These are phyloP conservation scores for Metschnikowia orientalis DNA, from an alignment of 805 yeast genomes.

Conservation along the genomic window DNA sequence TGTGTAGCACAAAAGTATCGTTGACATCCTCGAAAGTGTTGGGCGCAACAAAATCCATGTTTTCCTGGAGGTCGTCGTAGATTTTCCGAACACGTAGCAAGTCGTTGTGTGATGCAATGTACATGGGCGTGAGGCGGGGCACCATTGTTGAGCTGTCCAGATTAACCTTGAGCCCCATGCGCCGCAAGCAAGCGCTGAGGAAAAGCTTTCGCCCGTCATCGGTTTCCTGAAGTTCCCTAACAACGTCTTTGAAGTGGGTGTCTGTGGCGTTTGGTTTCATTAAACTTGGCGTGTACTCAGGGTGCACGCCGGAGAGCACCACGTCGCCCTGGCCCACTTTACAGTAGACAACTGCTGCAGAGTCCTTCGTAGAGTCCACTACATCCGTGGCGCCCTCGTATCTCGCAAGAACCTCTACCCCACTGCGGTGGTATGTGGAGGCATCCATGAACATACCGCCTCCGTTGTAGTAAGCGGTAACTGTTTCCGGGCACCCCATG, in stretches of 20 bases:
- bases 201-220: constrained; percentile 53
- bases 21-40: constrained; percentile 45
- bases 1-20: constrained; percentile 54
- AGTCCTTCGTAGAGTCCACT: constrained; percentile 26
- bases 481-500: constrained; percentile 16
- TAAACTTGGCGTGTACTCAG: constrained; percentile 67
- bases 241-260: constrained; percentile 28
- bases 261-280: constrained; percentile 35
- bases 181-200: constrained; percentile 50
- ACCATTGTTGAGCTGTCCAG: constrained; percentile 39
- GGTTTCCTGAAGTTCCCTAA: constrained; percentile 31
- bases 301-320: constrained; percentile 80
- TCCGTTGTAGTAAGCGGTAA: constrained; percentile 70
- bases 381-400: constrained; percentile 59
- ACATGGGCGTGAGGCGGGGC: constrained; percentile 69
- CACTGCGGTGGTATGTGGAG: constrained; percentile 43
- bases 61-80: constrained; percentile 32
- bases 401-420: constrained; percentile 67
- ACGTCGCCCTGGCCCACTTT: constrained; percentile 72
- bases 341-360: constrained; percentile 72
- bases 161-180: constrained; percentile 69
- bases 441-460: constrained; percentile 86
- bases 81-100: constrained; percentile 31
- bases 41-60: constrained; percentile 30
- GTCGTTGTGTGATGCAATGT: constrained; percentile 42